Evolutionary conservation across 2,329 filamentous ascomycete genomes (phyloP), one percentile per base, ranked within the genome.

Genomic region (Aureobasidium sp.): DNA sequence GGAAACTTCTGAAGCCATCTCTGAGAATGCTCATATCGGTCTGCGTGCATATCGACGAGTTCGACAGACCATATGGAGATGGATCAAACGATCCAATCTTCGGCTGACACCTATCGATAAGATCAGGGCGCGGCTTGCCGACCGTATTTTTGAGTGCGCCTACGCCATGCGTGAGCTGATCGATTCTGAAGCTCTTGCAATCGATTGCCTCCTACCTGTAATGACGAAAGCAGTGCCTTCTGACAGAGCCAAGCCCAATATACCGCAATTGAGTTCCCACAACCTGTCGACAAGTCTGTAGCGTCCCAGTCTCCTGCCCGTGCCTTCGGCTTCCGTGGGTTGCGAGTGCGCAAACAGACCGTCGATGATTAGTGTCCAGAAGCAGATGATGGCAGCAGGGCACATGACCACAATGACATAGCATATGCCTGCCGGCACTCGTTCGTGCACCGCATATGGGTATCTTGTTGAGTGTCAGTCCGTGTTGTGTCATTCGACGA

Each of bases 261-360:
- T 77, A 2, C 83, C 83, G 66, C 82, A 84, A 67, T 85, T 85
- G 67, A 85, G 73, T 70, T 85, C 82, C 83, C 83, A 85, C n/a
- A 85, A 68, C 22, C 82, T 75, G 66, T 84, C 81, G 67, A 81
- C 80, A 67, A 81, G 77, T 42, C 78, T 74, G 67, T 84, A 83
- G 58, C 75, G 68, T 49, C 76, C 79, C 0, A 77, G 74, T 52
- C 73, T 72, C 65, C 75, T 73, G 55, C 74, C 71, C 11, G 70
- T 70, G n/a, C 63, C 64, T 17, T 71, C 61, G 27, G 73, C 65
- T 6, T 41, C 48, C 7, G 45, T 22, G 29, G 55, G 39, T 39
- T 72, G 70, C 53, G 75, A 72, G 67, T 84, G 80, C 20, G 82
- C 84, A 69, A 84, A 84, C 12, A 84, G 64, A 27, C 83, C 83